These are phyloP conservation scores for Hippophae rhamnoides DNA, from an alignment of 306 rosid genomes.

Conservation along the genomic window DNA sequence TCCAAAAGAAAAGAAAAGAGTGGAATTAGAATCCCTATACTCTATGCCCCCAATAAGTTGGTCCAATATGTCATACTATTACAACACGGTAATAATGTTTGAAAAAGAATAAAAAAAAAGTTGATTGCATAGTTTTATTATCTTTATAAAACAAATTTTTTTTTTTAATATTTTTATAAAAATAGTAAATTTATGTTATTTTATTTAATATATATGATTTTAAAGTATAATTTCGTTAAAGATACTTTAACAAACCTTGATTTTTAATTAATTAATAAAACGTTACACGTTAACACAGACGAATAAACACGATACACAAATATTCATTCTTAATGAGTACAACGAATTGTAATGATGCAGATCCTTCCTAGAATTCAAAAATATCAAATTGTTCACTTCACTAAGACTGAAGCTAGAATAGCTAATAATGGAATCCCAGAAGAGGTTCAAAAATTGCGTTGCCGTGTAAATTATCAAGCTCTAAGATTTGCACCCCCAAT, in stretches of 20 bases:
- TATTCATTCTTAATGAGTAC: no score
- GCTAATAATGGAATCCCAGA: conserved; percentile 57
- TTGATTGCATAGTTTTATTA: no score
- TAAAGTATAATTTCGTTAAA: no score
- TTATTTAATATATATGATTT: no score
- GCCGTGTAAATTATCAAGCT: conserved; percentile 48
- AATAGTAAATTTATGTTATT: neutral
- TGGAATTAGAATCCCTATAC: conserved; percentile 33
- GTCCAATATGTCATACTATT: conserved; percentile 72
- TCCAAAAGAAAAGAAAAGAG: conserved; percentile 52
- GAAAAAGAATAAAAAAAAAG: no score
- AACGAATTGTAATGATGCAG: conserved; percentile 14
- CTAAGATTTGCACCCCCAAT: conserved; percentile 54
- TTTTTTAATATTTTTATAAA: no score
- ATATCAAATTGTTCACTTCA: conserved; percentile 53
- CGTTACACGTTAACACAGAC: no score
- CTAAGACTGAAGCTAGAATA: conserved; percentile 51
- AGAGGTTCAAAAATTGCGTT: conserved; percentile 57
- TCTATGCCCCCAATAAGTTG: conserved; percentile 81
- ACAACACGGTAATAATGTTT: conserved; percentile 40
- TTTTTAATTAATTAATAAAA: neutral
- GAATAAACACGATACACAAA: no score
- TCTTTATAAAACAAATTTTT: no score
- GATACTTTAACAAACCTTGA: no score
- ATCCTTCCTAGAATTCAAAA: conserved; percentile 49